These are phyloP conservation scores for Myrmaecium sp. DNA, from an alignment of 2,329 filamentous ascomycete genomes.

Conservation along the genomic window DNA sequence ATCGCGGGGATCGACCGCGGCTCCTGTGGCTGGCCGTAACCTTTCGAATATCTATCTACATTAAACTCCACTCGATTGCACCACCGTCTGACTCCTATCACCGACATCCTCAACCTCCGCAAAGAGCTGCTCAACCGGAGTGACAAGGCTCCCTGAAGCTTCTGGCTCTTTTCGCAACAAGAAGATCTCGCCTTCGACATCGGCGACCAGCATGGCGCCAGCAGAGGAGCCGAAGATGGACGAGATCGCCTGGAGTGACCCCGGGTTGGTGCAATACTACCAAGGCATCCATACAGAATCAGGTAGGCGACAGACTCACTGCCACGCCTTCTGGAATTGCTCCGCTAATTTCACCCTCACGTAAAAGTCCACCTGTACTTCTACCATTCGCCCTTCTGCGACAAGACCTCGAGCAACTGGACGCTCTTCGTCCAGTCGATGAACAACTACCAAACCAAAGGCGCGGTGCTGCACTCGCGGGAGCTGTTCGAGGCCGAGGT, in stretches of 20 bases:
- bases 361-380: constrained; percentile 43
- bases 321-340: constrained; percentile 6
- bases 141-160: too few species aligned
- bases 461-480: constrained; percentile 35
- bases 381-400: constrained; percentile 45
- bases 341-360: not conserved
- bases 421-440: constrained; percentile 36
- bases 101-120: too few species aligned
- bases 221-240: constrained; percentile 40
- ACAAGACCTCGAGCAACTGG: constrained; percentile 40
- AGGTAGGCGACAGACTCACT: constrained; percentile 11
- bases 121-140: too few species aligned
- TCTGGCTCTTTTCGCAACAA: too few species aligned
- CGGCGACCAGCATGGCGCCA: constrained; percentile 23
- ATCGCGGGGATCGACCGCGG: too few species aligned
- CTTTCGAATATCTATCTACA: too few species aligned
- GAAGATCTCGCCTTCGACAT: too few species aligned
- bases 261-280: constrained; percentile 32
- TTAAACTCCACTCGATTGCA: too few species aligned
- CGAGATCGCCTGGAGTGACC: constrained; percentile 50
- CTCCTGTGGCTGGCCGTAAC: too few species aligned
- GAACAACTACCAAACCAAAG: constrained; percentile 30
- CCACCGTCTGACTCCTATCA: too few species aligned
- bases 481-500: constrained; percentile 38
- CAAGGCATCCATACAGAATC: constrained; percentile 45